Evolutionary conservation across 2,329 filamentous ascomycete species (phyloP).

Genomic region (Myriosclerotinia curreyana): DNA sequence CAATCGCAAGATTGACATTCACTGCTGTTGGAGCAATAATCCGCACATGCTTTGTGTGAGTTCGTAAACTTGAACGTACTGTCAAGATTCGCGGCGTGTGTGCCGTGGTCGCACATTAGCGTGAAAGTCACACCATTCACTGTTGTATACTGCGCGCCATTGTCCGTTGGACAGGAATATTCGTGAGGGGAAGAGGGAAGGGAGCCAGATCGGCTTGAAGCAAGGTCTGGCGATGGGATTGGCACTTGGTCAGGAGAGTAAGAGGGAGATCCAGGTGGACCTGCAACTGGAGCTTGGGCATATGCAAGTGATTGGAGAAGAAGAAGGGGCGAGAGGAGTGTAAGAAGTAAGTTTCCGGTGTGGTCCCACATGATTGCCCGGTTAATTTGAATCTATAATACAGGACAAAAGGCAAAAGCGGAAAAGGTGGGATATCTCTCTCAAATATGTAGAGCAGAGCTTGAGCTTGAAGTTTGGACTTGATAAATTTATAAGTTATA

Average conservation of each 20-base stretch:
- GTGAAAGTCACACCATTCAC: slow-evolving; percentile 5
- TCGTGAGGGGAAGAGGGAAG: not conserved
- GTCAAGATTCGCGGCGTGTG: not conserved
- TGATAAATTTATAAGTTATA: not conserved
- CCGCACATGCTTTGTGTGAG: slow-evolving; percentile 4
- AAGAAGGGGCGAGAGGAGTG: not conserved
- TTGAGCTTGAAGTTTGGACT: slow-evolving; percentile 3
- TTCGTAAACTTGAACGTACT: not conserved
- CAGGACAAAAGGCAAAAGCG: not conserved
- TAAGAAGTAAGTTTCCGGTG: slow-evolving; percentile 1
- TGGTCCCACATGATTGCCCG: slow-evolving; percentile 7
- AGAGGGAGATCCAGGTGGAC: not conserved
- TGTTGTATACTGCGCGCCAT: slow-evolving; percentile 4
- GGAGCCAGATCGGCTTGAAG: no score
- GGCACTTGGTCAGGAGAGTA: slow-evolving; percentile 2
- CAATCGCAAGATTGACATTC: slow-evolving; percentile 1
- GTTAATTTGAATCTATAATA: not conserved
- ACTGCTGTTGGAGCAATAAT: not conserved
- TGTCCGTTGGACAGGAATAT: slow-evolving; percentile 9
- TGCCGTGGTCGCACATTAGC: slow-evolving; percentile 8
- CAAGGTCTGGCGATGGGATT: not conserved
- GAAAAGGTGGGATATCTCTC: not conserved
- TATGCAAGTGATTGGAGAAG: not conserved
- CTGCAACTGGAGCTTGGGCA: not conserved
- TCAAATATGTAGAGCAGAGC: not conserved